Evolutionary conservation across 2,329 filamentous ascomycete species (phyloP), one percentile per base, ranked within the genome.

Genomic region (Arthrinium phaeospermum): DNA sequence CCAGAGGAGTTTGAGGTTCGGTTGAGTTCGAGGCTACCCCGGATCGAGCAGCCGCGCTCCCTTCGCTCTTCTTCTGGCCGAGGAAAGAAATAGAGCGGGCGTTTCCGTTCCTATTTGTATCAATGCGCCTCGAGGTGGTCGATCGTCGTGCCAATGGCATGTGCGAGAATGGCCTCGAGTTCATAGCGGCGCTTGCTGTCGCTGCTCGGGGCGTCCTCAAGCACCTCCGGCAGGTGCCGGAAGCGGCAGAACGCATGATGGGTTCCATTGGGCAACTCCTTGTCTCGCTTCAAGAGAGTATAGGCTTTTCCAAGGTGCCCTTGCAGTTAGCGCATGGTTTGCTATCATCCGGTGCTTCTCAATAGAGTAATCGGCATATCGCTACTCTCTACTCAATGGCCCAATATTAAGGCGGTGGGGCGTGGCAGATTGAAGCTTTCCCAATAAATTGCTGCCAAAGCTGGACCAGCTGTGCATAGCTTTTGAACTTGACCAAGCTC

Each of bases 181-280:
- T 19, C n/a, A 67, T 44, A 19, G 71, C 34, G 37, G 70, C 41
- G 45, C 37, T 53, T 44, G 53, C 34, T 47, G 70, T 45, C 37
- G 61, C 37, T 37, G 53, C 30, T 64, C 44, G 68, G 8, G 76
- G 71, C 16, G 77, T 72, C 41, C 73, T 75, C 49, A 79, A 67
- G 70, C 80, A 81, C 46, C 74, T 76, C 51, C 79, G 75, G 73
- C 79, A 81, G 72, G 78, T 75, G 70, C 72, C 75, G 19, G 77
- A 78, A 49, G 76, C 75, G 45, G 75, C 75, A 41, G 76, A 78
- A 51, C 79, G 77, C 71, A 79, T 76, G 37, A 78, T 70, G 57
- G 77, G 74, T 71, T 81, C 79, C 80, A 81, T 81, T 53, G 22
- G 8, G 47, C 34, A 41, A 41, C 34, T 64, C 8, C 30, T 41